Conservation (phyloP, 805 yeast genomes). For the Starmera dryadoides region DNA sequence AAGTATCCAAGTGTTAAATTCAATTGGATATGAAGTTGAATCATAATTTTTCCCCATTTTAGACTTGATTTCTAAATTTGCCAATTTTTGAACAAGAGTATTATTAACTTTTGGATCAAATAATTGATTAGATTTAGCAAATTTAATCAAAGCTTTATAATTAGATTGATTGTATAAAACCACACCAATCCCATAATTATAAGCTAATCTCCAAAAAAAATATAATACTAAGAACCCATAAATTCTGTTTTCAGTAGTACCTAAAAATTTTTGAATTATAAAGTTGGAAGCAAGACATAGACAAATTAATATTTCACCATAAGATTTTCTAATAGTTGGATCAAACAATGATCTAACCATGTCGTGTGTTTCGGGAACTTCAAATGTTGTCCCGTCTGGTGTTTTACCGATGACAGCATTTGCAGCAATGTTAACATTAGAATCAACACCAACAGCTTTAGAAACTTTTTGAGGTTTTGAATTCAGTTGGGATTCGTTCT, state of each 20-base stretch:
- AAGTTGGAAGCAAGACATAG: conserved; percentile 30
- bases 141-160: conserved; percentile 41
- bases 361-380: conserved; percentile 56
- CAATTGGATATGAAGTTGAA: conserved; percentile 48
- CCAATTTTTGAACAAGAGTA: conserved; percentile 30
- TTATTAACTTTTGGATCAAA: conserved; percentile 31
- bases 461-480: neutral
- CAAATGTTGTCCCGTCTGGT: conserved; percentile 23
- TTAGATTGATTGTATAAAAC: conserved; percentile 62
- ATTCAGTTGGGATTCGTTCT: neutral
- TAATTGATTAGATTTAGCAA: conserved; percentile 39
- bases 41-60: conserved; percentile 33
- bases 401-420: conserved; percentile 14
- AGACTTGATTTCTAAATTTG: conserved; percentile 36
- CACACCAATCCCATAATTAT: conserved; percentile 76
- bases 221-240: conserved; percentile 44
- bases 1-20: conserved; percentile 76
- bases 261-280: conserved; percentile 23
- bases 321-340: conserved; percentile 63
- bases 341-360: conserved; percentile 79
- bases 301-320: conserved; percentile 56
- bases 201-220: conserved; percentile 66
- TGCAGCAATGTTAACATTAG: neutral
- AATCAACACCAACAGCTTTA: neutral
- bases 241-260: conserved; percentile 11